Base-by-base conservation (phyloP, 768 basidiomycete species). In the Cystobasidium onofrii region DNA sequence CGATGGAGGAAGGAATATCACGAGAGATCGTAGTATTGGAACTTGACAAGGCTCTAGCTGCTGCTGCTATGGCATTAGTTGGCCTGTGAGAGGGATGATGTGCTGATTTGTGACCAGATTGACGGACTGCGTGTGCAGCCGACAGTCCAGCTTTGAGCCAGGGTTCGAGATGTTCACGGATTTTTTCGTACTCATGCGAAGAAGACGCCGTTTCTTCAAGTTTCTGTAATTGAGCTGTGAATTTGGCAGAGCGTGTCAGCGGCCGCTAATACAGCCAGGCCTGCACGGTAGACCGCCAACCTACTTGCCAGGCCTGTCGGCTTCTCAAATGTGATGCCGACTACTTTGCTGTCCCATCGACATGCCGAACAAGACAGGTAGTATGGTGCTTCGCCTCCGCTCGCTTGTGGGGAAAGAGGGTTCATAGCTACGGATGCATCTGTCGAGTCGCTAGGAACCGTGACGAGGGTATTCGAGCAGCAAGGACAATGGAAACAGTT, bases 401-500 rank as follows among this genome's bases (percentile, higher is more conserved):
- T 78, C 7, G 78, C 76, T 12, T 75, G 77, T 15, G 79, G 72
- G 1, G 25, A 86, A 83, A 65, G 84, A 87, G 34, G 67, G 64
- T 73, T 44, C 55, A 70, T 46, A 34, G 34, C 23, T 10, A 41
- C 61, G 20, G 33, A 31, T 43, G 67, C 4, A 34, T 41, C 52
- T 17, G 63, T 33, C n/a, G 77, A 72, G 46, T 96, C 92, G 1
- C 75, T 76, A 73, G 91, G 88, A n/a, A 94, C 92, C 7, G 94
- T 89, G 20, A 89, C 87, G 1, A 97, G 85, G 3, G 92, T 91
- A 78, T 95, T 91, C 60, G 87, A 86, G 82, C 96, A 99, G 79
- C 87, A 88, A 1, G 96, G 96, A 80, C 96, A 99, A 82, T 90
- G 86, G 82, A 98, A 98, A 84, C 96, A 99, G 79, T 96, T 97